These are phyloP conservation scores for Geotrichum macrosporum DNA, from an alignment of 1,139 yeast genomes.

Conservation along the genomic window DNA sequence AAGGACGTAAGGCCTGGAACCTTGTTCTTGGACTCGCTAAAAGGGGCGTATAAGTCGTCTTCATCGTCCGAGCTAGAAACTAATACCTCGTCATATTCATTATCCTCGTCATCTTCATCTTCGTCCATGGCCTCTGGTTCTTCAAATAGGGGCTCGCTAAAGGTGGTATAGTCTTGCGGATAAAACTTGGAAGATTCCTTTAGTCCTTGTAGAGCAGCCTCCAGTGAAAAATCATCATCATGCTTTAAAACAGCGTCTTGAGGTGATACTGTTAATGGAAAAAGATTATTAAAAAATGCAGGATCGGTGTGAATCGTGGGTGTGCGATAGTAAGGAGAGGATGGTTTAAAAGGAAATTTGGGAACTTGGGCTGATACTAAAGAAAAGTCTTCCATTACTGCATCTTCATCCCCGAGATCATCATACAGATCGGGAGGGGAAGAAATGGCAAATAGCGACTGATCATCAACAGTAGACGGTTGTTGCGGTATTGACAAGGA, in stretches of 20 bases:
- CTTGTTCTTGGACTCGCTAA: not conserved
- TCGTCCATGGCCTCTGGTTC: constrained; percentile 30
- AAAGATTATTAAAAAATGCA: not conserved
- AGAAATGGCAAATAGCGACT: not conserved
- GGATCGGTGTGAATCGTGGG: not conserved
- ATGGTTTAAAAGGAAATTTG: constrained; percentile 7
- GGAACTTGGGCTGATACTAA: not conserved
- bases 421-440: constrained; percentile 2
- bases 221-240: constrained; percentile 2
- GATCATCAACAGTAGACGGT: not conserved
- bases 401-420: constrained; percentile 1
- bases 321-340: constrained; percentile 3
- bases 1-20: constrained; percentile 2
- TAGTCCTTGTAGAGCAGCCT: not conserved
- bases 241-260: not conserved
- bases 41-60: not conserved
- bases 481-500: constrained; percentile 1
- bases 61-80: constrained; percentile 16
- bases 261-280: constrained; percentile 4
- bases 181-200: not conserved
- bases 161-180: not conserved
- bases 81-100: constrained; percentile 30
- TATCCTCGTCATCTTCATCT: constrained; percentile 35
- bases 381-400: not conserved
- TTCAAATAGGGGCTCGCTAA: constrained; percentile 17